Base-by-base conservation (phyloP, 768 basidiomycete species). In the Cystobasidium tubakii region DNA sequence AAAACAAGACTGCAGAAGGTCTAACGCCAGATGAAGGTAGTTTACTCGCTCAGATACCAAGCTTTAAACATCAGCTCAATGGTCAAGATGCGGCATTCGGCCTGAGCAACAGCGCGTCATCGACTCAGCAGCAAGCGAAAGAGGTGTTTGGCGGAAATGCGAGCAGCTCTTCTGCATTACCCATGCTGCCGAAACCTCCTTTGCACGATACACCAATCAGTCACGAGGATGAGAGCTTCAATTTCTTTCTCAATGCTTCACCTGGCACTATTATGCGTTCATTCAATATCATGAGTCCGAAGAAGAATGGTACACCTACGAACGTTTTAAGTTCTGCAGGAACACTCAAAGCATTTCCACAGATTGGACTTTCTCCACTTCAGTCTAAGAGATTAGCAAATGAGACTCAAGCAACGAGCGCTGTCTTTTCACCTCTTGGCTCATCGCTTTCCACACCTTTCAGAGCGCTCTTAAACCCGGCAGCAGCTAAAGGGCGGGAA, bases 201-300 rank as follows among this genome's bases (percentile, higher is more conserved):
- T 15, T 29, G 33, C 29, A 27, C 27, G 57, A 60, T 67, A 17
- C 44, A 53, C 44, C 23, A 7, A 36, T 67, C 43, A 43, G 66
- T 43, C 66, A 67, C 50, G 50, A 62, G n/a, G 29, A 71, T 39
- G 69, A 60, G 15, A 60, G 33, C 57, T 60, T 60, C 57, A 53
- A 71, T 42, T 71, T 71, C 39, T 60, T 71, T 17, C 53, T 71
- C 50, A 71, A 71, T 34, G 50, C 69, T 15, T 71, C 69, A 31
- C 69, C 69, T n/a, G 69, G 69, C 15, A 62, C 69, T 9, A 55
- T 55, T 60, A 71, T 71, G 33, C 50, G 69, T 15, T 71, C 69
- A 3, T 31, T 62, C 57, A 60, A 60, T 60, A 27, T 60, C 57
- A 34, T 34, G 29, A 60, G 57, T 21, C 57, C 57, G 33, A 27